These are phyloP conservation scores for Pseudocercospora macadamiae DNA, from an alignment of 2,329 filamentous ascomycete genomes.

Conservation along the genomic window DNA sequence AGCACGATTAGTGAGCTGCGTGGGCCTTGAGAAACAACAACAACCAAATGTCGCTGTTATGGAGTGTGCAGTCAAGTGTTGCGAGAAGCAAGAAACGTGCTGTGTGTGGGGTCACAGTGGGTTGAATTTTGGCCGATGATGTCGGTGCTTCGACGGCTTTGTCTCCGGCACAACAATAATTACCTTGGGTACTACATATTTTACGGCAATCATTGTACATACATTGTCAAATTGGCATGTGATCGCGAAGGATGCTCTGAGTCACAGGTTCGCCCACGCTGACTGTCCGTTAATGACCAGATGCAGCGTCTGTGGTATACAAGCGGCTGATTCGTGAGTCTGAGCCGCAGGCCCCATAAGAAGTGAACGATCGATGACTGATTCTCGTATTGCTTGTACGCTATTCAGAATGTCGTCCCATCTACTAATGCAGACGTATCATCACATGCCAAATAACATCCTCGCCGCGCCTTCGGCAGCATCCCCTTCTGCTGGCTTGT, in stretches of 20 bases:
- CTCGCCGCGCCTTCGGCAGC: constrained; percentile 17
- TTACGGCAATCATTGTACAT: no score
- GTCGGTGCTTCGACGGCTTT: not conserved
- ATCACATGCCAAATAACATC: constrained; percentile 15
- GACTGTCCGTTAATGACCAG: no score
- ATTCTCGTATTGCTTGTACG: not conserved
- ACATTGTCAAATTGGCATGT: no score
- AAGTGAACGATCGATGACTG: not conserved
- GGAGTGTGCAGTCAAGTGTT: not conserved
- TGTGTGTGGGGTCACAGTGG: not conserved
- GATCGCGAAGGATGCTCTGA: not conserved
- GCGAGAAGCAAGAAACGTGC: not conserved
- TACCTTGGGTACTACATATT: no score
- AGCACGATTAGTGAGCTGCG: constrained; percentile 3
- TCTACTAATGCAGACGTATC: not conserved
- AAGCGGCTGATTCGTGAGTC: no score
- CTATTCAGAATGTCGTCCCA: not conserved
- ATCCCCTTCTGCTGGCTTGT: constrained; percentile 15
- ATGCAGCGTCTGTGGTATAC: no score
- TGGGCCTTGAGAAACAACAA: no score
- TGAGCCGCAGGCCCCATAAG: no score
- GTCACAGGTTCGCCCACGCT: not conserved
- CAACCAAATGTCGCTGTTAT: not conserved
- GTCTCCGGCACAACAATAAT: not conserved
- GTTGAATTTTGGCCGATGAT: constrained; percentile 3